Evolutionary conservation across 495 filamentous ascomycete species (phyloP).

Genomic region (Chlorociboria aeruginascens): DNA sequence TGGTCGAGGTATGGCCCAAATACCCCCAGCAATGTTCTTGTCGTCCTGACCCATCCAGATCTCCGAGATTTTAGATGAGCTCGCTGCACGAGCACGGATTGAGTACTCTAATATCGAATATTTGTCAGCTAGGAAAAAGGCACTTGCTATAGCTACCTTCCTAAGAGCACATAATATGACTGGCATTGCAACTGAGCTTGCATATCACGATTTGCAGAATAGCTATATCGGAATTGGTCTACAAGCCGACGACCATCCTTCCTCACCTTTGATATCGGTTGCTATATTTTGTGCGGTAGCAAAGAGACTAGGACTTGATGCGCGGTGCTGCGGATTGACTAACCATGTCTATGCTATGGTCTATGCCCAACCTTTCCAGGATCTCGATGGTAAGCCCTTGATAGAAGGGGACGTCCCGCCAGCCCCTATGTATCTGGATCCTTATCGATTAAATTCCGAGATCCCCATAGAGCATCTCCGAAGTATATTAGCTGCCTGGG

Average conservation of each 20-base stretch:
- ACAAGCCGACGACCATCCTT: slow-evolving; percentile 54
- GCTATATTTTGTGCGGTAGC: slow-evolving; percentile 35
- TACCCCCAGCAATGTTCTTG: not conserved
- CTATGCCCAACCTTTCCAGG: slow-evolving; percentile 39
- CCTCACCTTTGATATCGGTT: slow-evolving; percentile 67
- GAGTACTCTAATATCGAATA: slow-evolving; percentile 36
- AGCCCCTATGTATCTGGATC: slow-evolving; percentile 69
- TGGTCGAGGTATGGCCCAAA: slow-evolving; percentile 48
- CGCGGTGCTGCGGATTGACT: slow-evolving; percentile 63
- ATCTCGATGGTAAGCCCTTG: slow-evolving; percentile 44
- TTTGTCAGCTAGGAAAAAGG: slow-evolving; percentile 49
- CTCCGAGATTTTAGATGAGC: slow-evolving; percentile 44
- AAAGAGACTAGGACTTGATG: slow-evolving; percentile 52
- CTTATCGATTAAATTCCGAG: slow-evolving; percentile 60
- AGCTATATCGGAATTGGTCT: slow-evolving; percentile 73
- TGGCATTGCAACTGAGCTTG: slow-evolving; percentile 47
- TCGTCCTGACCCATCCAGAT: slow-evolving; percentile 33
- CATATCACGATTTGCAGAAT: slow-evolving; percentile 71
- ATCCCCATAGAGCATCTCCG: slow-evolving; percentile 45
- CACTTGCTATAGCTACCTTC: slow-evolving; percentile 52
- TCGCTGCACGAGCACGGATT: slow-evolving; percentile 40
- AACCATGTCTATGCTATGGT: slow-evolving; percentile 71
- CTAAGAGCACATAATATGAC: slow-evolving; percentile 52
- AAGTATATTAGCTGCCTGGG: slow-evolving; percentile 48
- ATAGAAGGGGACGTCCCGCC: slow-evolving; percentile 17